Evolutionary conservation across 345 rosid species (phyloP).

Genomic region (Balakata baccata): DNA sequence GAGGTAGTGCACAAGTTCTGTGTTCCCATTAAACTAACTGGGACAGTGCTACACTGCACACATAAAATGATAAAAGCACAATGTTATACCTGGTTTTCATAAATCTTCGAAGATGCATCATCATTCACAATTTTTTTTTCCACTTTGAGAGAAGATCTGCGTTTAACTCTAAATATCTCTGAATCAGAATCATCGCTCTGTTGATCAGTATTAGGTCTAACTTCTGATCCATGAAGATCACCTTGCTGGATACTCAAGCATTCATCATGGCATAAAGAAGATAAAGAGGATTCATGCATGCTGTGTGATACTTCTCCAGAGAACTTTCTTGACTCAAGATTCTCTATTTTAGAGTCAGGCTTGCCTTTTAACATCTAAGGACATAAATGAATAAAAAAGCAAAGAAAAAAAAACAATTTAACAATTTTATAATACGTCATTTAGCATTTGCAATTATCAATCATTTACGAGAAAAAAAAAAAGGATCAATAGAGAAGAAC

Average conservation of each 20-base stretch:
- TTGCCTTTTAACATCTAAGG: too few relatives aligned
- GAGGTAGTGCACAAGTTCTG: background rate
- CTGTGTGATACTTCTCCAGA: slow-evolving; percentile 39
- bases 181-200: slow-evolving; percentile 83
- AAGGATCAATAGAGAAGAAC: background rate
- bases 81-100: slow-evolving; percentile 58
- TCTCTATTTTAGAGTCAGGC: slow-evolving; percentile 33
- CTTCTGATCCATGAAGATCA: slow-evolving; percentile 29
- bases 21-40: background rate
- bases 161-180: slow-evolving; percentile 84
- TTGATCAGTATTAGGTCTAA: slow-evolving; percentile 35
- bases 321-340: slow-evolving; percentile 31
- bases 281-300: slow-evolving; percentile 32
- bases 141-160: slow-evolving; percentile 64
- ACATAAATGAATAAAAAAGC: slow-evolving; percentile 7
- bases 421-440: background rate
- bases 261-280: slow-evolving; percentile 40
- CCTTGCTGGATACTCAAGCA: slow-evolving; percentile 20
- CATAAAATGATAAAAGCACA: background rate
- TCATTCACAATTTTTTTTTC: slow-evolving; percentile 53
- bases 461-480: too few relatives aligned
- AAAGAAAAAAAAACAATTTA: background rate
- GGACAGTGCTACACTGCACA: background rate
- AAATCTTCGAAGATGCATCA: slow-evolving; percentile 36
- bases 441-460: background rate